phyloP scores from a whole-genome alignment of 1,139 yeast genomes.

The Scheffersomyces parashehatae region DNA sequence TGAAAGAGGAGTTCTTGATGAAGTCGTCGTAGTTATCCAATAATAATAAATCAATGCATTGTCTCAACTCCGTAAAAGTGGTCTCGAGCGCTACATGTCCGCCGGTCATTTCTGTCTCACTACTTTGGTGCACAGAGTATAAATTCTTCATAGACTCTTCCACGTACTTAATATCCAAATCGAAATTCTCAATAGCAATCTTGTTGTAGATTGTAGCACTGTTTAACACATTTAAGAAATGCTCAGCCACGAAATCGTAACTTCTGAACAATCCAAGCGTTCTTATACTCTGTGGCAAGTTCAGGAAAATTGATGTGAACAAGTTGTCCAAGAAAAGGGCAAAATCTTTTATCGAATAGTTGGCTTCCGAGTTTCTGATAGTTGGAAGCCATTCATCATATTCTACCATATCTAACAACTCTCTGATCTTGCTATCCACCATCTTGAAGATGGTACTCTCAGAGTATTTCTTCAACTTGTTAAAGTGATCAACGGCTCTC shows the following conservation, averaged over 20 bases:
- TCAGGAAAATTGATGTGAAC: slow-evolving; percentile 83
- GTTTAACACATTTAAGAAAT: slow-evolving; percentile 62
- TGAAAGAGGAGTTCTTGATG: slow-evolving; percentile 35
- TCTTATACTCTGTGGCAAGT: slow-evolving; percentile 75
- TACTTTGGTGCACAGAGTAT: slow-evolving; percentile 20
- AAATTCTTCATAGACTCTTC: slow-evolving; percentile 42
- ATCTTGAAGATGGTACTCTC: slow-evolving; percentile 79
- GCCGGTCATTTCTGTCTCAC: slow-evolving; percentile 19
- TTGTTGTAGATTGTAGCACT: slow-evolving; percentile 41
- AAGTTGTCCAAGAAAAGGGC: slow-evolving; percentile 85
- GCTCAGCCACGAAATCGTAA: slow-evolving; percentile 79
- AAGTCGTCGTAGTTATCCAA: slow-evolving; percentile 43
- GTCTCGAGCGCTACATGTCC: slow-evolving; percentile 43
- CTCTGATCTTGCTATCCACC: slow-evolving; percentile 78
- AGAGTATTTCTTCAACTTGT: slow-evolving; percentile 66
- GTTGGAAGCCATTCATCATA: slow-evolving; percentile 73
- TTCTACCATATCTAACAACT: slow-evolving; percentile 80
- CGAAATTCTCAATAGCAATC: slow-evolving; percentile 45
- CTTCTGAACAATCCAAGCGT: slow-evolving; percentile 81
- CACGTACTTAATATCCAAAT: slow-evolving; percentile 42
- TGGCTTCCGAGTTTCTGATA: slow-evolving; percentile 58
- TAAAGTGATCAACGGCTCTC: slow-evolving; percentile 51
- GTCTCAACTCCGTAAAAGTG: slow-evolving; percentile 48
- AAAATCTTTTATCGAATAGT: slow-evolving; percentile 76
- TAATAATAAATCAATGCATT: slow-evolving; percentile 43